phyloP scores from a whole-genome alignment of 73 alveolate species.

The Diophrys sp. region DNA sequence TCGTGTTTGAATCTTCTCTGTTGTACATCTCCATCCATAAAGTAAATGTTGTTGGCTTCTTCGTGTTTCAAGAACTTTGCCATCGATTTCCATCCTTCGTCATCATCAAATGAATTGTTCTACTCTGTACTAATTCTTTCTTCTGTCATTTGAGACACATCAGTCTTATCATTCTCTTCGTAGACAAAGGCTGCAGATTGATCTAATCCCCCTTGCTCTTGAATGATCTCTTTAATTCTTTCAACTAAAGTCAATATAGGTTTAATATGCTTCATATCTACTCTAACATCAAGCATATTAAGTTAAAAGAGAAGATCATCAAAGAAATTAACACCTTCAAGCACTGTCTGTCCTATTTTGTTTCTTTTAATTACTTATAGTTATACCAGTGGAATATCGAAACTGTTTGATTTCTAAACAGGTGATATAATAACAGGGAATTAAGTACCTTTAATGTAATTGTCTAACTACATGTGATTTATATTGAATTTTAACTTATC shows the following conservation, averaged over 20 bases:
- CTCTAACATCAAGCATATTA: not conserved
- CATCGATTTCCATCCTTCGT: too few species aligned
- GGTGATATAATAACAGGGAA: not conserved
- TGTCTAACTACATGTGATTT: not conserved
- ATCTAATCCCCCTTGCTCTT: not conserved
- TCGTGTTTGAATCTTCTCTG: conserved; percentile 1
- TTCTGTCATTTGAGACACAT: too few species aligned
- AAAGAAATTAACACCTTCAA: not conserved
- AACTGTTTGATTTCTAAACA: not conserved
- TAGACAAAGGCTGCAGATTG: too few species aligned
- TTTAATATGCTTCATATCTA: not conserved
- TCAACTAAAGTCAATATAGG: not conserved
- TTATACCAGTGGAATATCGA: not conserved
- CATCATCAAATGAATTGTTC: too few species aligned
- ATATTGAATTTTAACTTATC: not conserved
- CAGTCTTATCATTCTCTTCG: too few species aligned
- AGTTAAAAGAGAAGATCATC: not conserved
- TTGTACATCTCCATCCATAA: not conserved
- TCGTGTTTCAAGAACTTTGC: not conserved
- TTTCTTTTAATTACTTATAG: not conserved
- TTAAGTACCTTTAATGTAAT: not conserved
- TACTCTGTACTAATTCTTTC: too few species aligned
- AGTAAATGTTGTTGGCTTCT: conserved; percentile 1
- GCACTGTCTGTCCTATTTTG: not conserved
- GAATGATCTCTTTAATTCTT: not conserved